Evolutionary conservation across 306 rosid genomes (phyloP).

Genomic region (Malus fusca): DNA sequence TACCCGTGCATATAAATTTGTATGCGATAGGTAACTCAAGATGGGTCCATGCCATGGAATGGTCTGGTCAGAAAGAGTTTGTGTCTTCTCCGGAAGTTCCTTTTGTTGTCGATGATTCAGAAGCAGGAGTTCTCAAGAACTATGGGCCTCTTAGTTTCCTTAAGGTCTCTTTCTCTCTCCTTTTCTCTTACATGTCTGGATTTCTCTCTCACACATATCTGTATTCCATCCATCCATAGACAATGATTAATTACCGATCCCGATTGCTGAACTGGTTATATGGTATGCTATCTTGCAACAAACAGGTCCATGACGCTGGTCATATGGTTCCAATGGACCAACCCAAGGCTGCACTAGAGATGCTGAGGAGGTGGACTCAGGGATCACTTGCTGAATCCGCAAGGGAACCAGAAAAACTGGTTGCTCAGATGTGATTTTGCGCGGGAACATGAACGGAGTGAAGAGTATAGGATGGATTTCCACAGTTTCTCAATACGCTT

Average conservation of each 20-base stretch:
- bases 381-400: slow-evolving; percentile 50
- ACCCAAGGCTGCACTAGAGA: slow-evolving; percentile 86
- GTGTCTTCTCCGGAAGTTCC: slow-evolving; percentile 59
- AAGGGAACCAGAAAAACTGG: slow-evolving; percentile 24
- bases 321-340: slow-evolving; percentile 99
- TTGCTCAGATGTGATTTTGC: slow-evolving; percentile 48
- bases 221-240: not conserved
- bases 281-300: slow-evolving; percentile 8
- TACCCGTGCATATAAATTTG: slow-evolving; percentile 15
- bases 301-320: slow-evolving; percentile 91
- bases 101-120: slow-evolving; percentile 60
- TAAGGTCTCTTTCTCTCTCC: slow-evolving; percentile 49
- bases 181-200: not conserved
- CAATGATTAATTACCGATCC: not conserved
- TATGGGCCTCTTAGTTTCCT: slow-evolving; percentile 85
- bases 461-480: not conserved
- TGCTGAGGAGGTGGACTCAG: slow-evolving; percentile 83
- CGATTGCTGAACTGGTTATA: slow-evolving; percentile 9
- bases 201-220: not conserved
- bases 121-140: slow-evolving; percentile 77
- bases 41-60: slow-evolving; percentile 96
- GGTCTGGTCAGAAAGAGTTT: slow-evolving; percentile 89
- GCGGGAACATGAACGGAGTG: not conserved
- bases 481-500: slow-evolving; percentile 3
- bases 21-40: slow-evolving; percentile 75